Conservation (phyloP, 192 early-diverging fungal species). For the Spinellus fusiger region DNA sequence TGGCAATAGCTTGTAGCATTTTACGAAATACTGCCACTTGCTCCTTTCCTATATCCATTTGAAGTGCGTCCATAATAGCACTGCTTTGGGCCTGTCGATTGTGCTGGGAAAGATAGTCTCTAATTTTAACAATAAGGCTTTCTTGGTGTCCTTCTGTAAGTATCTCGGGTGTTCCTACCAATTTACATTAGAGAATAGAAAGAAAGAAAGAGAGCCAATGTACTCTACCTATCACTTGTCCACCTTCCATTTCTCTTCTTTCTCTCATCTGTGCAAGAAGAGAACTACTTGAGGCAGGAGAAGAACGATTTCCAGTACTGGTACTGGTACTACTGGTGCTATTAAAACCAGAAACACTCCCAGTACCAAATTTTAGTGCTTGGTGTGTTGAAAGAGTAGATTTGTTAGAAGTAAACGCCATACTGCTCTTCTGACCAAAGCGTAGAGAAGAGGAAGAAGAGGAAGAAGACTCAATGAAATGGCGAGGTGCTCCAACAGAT, state of each 20-base stretch:
- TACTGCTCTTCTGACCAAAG: constrained; percentile 32
- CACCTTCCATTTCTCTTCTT: constrained; percentile 34
- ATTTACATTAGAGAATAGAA: neutral
- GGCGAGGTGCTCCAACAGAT: constrained; percentile 25
- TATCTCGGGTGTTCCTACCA: constrained; percentile 1
- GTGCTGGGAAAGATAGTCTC: constrained; percentile 45
- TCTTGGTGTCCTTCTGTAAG: constrained; percentile 26
- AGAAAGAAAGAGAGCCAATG: constrained; percentile 1
- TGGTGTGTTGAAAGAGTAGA: constrained; percentile 7
- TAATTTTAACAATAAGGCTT: constrained; percentile 44
- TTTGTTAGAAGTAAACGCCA: too few species aligned
- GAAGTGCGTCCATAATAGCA: constrained; percentile 49
- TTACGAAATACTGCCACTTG: constrained; percentile 55
- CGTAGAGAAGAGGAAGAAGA: constrained; percentile 22
- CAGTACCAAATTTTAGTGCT: constrained; percentile 19
- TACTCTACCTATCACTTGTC: neutral
- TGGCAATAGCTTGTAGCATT: constrained; percentile 64
- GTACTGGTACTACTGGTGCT: neutral
- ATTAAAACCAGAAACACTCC: constrained; percentile 17
- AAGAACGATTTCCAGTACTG: neutral
- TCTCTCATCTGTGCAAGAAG: constrained; percentile 36
- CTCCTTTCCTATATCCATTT: constrained; percentile 40
- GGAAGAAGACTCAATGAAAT: constrained; percentile 6
- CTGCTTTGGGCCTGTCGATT: constrained; percentile 39
- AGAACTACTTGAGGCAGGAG: constrained; percentile 23